A percentile compares a stretch with the other conserved stretches of the same genome.
phyloP scores from a whole-genome alignment of 148 eudicot species.

The Dianthus caryophyllus region DNA sequence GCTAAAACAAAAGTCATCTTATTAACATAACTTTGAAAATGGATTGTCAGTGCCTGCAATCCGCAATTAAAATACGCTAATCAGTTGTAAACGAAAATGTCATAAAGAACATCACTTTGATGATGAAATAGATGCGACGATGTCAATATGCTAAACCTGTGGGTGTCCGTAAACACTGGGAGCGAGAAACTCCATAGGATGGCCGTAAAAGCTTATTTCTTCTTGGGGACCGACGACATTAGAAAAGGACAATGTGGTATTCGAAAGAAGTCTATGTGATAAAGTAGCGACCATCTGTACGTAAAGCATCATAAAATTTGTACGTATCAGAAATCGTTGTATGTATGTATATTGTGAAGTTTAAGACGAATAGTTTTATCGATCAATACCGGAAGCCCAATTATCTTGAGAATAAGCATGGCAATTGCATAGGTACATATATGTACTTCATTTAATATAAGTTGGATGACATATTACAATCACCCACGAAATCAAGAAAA shows the following conservation, averaged over 20 bases:
- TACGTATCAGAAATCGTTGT: not conserved
- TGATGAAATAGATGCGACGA: no score
- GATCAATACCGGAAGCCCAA: slow-evolving; percentile 41
- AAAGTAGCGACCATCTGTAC: slow-evolving; percentile 29
- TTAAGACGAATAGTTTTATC: not conserved
- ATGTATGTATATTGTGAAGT: not conserved
- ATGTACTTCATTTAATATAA: slow-evolving; percentile 32
- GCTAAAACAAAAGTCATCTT: slow-evolving; percentile 38
- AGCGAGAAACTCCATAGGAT: slow-evolving; percentile 52
- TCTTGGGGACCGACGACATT: slow-evolving; percentile 69
- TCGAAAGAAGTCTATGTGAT: slow-evolving; percentile 16
- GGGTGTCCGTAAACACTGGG: slow-evolving; percentile 56
- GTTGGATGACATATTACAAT: not conserved
- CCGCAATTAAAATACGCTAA: no score
- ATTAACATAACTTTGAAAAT: slow-evolving; percentile 45
- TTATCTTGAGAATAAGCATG: slow-evolving; percentile 23
- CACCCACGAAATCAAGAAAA: not conserved
- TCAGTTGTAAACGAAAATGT: no score
- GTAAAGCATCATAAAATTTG: not conserved
- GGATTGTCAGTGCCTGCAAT: slow-evolving; percentile 59
- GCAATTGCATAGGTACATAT: slow-evolving; percentile 24
- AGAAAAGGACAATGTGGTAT: slow-evolving; percentile 49
- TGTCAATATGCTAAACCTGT: slow-evolving; percentile 29
- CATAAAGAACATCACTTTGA: no score
- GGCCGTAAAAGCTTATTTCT: slow-evolving; percentile 57